phyloP scores from a whole-genome alignment of 768 basidiomycete species.

The Suillus clintonianus region DNA sequence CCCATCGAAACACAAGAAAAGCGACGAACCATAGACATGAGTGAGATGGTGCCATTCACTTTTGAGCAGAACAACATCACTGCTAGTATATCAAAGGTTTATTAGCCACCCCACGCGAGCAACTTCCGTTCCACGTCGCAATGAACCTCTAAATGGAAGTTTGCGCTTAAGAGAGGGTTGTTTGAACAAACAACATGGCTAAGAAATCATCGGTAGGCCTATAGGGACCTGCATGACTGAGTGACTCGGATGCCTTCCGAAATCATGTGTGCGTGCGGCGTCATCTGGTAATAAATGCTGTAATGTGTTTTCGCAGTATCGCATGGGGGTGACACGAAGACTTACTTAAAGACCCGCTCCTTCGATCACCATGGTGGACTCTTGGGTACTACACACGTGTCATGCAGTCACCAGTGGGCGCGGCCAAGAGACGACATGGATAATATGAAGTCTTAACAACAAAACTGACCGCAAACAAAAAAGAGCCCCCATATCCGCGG shows the following conservation, averaged over 20 bases:
- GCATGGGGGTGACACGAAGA: neutral
- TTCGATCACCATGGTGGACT: slow-evolving; percentile 67
- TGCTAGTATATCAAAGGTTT: neutral
- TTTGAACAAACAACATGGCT: slow-evolving; percentile 12
- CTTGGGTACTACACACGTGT: slow-evolving; percentile 32
- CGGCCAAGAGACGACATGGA: neutral
- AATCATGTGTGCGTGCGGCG: slow-evolving; percentile 63
- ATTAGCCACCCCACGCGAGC: neutral
- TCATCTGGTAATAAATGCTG: slow-evolving; percentile 47
- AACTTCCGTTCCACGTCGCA: neutral
- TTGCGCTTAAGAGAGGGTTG: slow-evolving; percentile 4
- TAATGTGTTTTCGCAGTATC: neutral
- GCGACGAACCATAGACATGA: neutral
- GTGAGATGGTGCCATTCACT: neutral
- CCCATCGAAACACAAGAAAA: neutral
- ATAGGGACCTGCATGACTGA: slow-evolving; percentile 57
- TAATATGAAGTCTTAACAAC: neutral
- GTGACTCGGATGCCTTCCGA: slow-evolving; percentile 68
- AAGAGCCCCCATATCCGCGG: neutral
- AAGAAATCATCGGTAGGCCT: neutral
- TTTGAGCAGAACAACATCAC: neutral
- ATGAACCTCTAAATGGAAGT: neutral
- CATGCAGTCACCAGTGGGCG: neutral
- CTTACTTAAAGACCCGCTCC: slow-evolving; percentile 38
- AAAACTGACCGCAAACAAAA: neutral